Conservation (phyloP, 1,284 basidiomycete species). For the Ceratobasidium sp. region DNA sequence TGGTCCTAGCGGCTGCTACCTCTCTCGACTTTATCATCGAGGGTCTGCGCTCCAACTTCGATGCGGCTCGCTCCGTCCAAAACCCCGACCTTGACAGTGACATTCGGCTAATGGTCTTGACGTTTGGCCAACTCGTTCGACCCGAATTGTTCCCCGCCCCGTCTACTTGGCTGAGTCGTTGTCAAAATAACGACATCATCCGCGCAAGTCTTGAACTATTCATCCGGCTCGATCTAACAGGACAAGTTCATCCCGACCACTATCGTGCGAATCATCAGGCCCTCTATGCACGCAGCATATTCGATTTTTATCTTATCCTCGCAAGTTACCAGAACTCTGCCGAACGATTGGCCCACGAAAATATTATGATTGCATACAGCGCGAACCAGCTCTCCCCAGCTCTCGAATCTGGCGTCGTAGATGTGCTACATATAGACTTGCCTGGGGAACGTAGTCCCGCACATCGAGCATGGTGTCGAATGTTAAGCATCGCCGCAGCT, state of each 20-base stretch:
- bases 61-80: conserved; percentile 68
- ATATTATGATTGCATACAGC: conserved; percentile 83
- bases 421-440: conserved; percentile 75
- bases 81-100: conserved; percentile 80
- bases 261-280: conserved; percentile 58
- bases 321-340: conserved; percentile 81
- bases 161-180: conserved; percentile 83
- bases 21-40: conserved; percentile 76
- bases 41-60: conserved; percentile 76
- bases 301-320: conserved; percentile 89
- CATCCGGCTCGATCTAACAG: conserved; percentile 75
- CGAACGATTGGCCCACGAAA: conserved; percentile 87
- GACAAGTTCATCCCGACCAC: conserved; percentile 69
- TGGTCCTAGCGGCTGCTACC: conserved; percentile 72
- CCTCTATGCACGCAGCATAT: conserved; percentile 78
- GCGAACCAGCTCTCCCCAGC: conserved; percentile 83
- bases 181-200: conserved; percentile 86
- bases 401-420: conserved; percentile 79
- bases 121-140: conserved; percentile 84
- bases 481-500: conserved; percentile 84
- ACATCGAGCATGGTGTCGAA: conserved; percentile 85
- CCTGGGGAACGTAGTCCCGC: conserved; percentile 80
- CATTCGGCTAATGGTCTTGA: conserved; percentile 81
- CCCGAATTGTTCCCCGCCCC: conserved; percentile 69
- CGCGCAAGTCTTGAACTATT: conserved; percentile 81